Evolutionary conservation across 257 asterid genomes (phyloP), one percentile per base, ranked within the genome.

Genomic region (Solanum arcanum): DNA sequence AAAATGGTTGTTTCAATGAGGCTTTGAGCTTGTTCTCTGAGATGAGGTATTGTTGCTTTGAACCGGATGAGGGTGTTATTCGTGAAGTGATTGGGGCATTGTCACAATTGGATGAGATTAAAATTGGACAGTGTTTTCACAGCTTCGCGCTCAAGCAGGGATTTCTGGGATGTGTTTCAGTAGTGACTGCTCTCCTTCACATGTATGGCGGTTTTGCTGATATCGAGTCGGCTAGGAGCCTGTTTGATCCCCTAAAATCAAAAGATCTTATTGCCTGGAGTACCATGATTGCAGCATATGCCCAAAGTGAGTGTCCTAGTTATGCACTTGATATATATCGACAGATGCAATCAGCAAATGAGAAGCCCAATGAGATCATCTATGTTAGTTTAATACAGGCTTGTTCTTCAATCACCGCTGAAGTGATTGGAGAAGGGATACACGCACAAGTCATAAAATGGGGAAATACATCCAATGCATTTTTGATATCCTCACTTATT

Each of bases 211-310:
- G 73, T 84, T 94, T 94, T 70, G 94, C 94, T 15, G 88, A 92
- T 83, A 86, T 91, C 88, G 92, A 78, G 87, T 91, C 91, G 0
- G 93, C 99, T 27, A 91, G 91, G 91, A 88, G 76, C 49, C 78
- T 96, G 81, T 96, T 96, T 37, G 92, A 92, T 86, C 87, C 76
- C 46, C 92, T 94, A 73, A 74, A 86, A 18, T 77, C 89, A 86
- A 96, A 93, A 91, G 97, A 96, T 94, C 86, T 91, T 46, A 89
- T 96, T 91, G 94, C 97, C 72, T 96, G 98, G 97, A 94, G 94
- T 76, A 94, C 92, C 5, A 94, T 95, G 96, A 91, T 94, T 83
- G 86, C 95, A 39, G 94, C 90, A 44, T 93, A 92, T 87, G 90
- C 92, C 80, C 94, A 93, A 89, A 90, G 91, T 72, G 88, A 83